Evolutionary conservation across 1,284 basidiomycete genomes (phyloP), one percentile per base, ranked within the genome.

Genomic region (Rhodotorula sp.): DNA sequence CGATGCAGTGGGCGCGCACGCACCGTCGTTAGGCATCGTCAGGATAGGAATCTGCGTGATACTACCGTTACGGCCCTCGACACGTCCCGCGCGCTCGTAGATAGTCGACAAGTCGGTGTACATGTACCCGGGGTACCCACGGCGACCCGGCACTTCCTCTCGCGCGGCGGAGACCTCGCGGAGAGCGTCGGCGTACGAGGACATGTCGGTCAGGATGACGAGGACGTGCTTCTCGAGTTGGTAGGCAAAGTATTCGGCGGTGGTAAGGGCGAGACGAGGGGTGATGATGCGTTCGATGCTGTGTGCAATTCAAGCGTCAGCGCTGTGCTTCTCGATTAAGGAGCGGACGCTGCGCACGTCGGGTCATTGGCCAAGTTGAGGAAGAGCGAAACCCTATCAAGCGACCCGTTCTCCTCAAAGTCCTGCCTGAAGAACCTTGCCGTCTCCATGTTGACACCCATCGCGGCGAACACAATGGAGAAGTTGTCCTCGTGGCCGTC

Each of bases 401-500:
- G 86, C 85, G 90, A 92, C 61, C 96, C 96, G 80, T 97, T 98
- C 80, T 97, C 95, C 82, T 99, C 94, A 81, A 99, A 99, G 84
- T 99, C 96, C 81, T 97, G 92, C 83, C 96, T 95, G 89, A 99
- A 99, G 86, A 98, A 99, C 64, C 96, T 88, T 44, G 96, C 96
- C 13, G 96, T 99, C 83, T 99, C 96, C 94, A 98, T 96, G 85
- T 99, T 99, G 78, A 96, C 96, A 87, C 96, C 96, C 96, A 99
- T 99, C 54, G 96, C 96, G 64, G 94, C 96, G 80, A 99, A 99
- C 64, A 99, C 96, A 78, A 99, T 95, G 63, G 92, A 95, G 86
- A 99, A 99, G 83, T 99, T 99, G 84, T 99, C 96, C 85, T 97
- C 95, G 83, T 99, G 96, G 59, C 94, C 96, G 81, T 99, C 96